Evolutionary conservation across 2,329 filamentous ascomycete species (phyloP), one percentile per base, ranked within the genome.

Genomic region (Phaeosphaeriaceae sp.): DNA sequence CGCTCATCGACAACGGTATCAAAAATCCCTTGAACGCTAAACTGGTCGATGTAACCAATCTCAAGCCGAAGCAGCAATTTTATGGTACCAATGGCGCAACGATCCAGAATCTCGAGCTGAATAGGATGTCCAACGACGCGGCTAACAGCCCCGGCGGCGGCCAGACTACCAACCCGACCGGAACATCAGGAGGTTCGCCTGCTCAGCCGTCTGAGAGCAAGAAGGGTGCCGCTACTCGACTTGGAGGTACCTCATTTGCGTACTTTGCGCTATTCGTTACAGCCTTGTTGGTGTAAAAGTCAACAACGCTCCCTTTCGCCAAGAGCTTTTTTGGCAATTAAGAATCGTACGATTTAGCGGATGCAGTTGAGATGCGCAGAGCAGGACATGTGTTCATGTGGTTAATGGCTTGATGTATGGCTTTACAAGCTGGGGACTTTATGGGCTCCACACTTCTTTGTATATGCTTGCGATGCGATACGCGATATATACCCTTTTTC

Each of bases 1-100:
- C 88, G 47, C 83, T 97, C 70, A 94, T 97, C 73, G 83, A 91
- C 65, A 87, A 90, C 49, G 93, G 94, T 61, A 86, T 96, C 59
- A 80, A 78, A 49, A 86, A 85, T 62, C 85, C 88, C 55, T 87
- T 88, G 41, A 74, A 74, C 4, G 83, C 82, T 44, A 76, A 77
- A 53, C 74, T 97, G 53, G 84, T 90, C 24, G 67, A 80, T 2
- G 84, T 92, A 50, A 82, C 78, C 19, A 76, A 83, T 56, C 88
- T 84, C 21, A 80, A 79, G 27, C 84, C 90, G 54, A 80, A 81
- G 22, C 79, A 85, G 63, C 81, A 80, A 2, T 84, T 97, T 15
- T 85, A 84, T 67, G 80, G 81, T 46, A 79, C 78, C 65, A 82
- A 82, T 46, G 87, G 88, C 51, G 77, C 78, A 62, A 76, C 86